phyloP scores from a whole-genome alignment of 805 yeast genomes.

The Candida awuae region DNA sequence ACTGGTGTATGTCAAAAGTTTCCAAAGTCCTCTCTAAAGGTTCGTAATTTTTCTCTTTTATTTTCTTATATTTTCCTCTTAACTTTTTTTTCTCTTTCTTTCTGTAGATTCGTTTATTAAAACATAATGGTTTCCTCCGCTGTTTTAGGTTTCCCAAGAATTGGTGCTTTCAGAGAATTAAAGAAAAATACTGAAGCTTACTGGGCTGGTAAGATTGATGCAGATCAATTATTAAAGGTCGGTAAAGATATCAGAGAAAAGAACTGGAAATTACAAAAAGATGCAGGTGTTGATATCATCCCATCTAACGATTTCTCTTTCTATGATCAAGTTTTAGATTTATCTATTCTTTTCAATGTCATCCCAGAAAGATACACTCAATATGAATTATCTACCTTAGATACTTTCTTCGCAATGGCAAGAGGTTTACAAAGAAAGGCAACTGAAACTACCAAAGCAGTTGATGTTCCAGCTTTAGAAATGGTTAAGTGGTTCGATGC shows the following conservation, averaged over 20 bases:
- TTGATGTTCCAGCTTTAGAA: constrained; percentile 97
- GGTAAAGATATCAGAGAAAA: constrained; percentile 92
- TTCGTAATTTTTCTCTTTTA: neutral
- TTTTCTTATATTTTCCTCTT: neutral
- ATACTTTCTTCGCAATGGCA: constrained; percentile 97
- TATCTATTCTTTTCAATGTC: constrained; percentile 87
- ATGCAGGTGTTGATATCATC: constrained; percentile 93
- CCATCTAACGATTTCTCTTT: constrained; percentile 97
- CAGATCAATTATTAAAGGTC: constrained; percentile 79
- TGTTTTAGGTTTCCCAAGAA: constrained; percentile 99
- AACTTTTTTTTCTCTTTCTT: neutral
- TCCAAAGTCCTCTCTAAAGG: neutral
- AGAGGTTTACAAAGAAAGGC: constrained; percentile 99
- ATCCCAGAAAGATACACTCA: constrained; percentile 96
- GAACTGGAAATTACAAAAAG: constrained; percentile 98
- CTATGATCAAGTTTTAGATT: constrained; percentile 95
- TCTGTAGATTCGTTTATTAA: constrained; percentile 2
- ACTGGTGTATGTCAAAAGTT: neutral
- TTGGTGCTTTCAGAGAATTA: constrained; percentile 98
- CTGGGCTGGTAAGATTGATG: constrained; percentile 92
- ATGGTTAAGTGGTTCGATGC: constrained; percentile 99
- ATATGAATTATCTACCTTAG: constrained; percentile 80
- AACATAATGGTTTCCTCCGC: constrained; percentile 85
- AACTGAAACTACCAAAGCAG: constrained; percentile 76
- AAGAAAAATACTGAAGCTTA: constrained; percentile 98